Evolutionary conservation across 2,329 filamentous ascomycete genomes (phyloP).

Genomic region (Fusarium sp.): DNA sequence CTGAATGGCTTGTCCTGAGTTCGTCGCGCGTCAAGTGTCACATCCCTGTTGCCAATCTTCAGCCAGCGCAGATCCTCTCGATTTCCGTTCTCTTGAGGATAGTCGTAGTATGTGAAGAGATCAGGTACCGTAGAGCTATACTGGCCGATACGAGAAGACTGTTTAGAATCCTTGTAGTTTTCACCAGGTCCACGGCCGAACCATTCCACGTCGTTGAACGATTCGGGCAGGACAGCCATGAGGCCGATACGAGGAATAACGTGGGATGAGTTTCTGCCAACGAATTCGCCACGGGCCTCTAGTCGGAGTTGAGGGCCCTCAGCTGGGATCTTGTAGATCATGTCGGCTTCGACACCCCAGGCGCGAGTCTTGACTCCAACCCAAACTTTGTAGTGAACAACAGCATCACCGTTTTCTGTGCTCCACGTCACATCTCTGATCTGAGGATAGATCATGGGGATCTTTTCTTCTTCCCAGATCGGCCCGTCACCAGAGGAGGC

Average conservation of each 20-base stretch:
- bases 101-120: conserved; percentile 20
- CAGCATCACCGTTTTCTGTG: rapidly evolving
- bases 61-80: conserved; percentile 14
- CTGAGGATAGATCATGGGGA: conserved; percentile 18
- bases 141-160: conserved; percentile 4
- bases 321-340: conserved; percentile 21
- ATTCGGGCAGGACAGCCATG: conserved; percentile 3
- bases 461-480: conserved; percentile 9
- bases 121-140: conserved; percentile 5
- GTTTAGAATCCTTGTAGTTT: conserved; percentile 34
- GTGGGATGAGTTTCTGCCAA: conserved; percentile 13
- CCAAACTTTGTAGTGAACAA: conserved; percentile 25
- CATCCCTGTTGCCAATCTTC: conserved; percentile 7
- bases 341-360: conserved; percentile 24
- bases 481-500: conserved; percentile 9
- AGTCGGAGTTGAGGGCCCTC: background rate
- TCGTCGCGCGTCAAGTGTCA: conserved; percentile 14
- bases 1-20: conserved; percentile 6
- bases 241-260: conserved; percentile 22
- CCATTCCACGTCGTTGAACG: conserved; percentile 15
- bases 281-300: background rate
- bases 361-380: conserved; percentile 17
- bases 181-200: conserved; percentile 28
- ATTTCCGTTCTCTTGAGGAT: conserved; percentile 32
- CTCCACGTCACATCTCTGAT: conserved; percentile 10